These are phyloP conservation scores for Cyclostephanos tholiformis DNA, from an alignment of 108 stramenopile species.

Conservation along the genomic window DNA sequence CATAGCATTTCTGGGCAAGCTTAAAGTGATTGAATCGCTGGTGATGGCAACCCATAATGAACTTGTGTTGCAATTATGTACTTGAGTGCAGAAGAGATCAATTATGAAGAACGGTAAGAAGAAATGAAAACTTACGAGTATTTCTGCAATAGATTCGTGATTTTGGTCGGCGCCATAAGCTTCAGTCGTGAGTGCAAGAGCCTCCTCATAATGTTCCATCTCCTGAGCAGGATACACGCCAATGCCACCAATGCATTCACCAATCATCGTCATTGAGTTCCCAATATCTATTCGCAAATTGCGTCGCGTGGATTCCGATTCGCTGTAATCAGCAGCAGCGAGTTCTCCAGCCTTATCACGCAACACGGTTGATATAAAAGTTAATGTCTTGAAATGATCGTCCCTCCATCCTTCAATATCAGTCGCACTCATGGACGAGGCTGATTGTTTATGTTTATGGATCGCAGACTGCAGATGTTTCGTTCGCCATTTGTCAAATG, in stretches of 20 bases:
- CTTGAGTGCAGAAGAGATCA: neutral
- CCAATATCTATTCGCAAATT: constrained; percentile 39
- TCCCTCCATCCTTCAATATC: constrained; percentile 6
- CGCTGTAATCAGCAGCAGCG: constrained; percentile 2
- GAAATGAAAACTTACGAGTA: constrained; percentile 19
- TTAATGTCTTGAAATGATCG: constrained; percentile 20
- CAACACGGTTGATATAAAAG: constrained; percentile 19
- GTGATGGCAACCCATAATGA: constrained; percentile 47
- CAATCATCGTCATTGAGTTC: constrained; percentile 33
- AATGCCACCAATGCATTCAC: constrained; percentile 43
- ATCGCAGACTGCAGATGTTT: constrained; percentile 19
- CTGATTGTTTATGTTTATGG: neutral
- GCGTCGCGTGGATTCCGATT: constrained; percentile 8
- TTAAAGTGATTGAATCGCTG: constrained; percentile 37
- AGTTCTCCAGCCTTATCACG: constrained; percentile 22
- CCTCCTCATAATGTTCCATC: constrained; percentile 52
- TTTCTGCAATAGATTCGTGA: constrained; percentile 53
- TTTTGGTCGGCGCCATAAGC: constrained; percentile 41
- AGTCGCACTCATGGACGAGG: neutral
- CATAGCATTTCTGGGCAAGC: constrained; percentile 52
- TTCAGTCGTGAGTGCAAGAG: constrained; percentile 45
- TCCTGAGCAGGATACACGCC: constrained; percentile 39
- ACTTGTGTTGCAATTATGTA: constrained; percentile 2
- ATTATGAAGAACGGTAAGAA: neutral
- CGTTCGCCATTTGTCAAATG: constrained; percentile 10